Conservation (phyloP, 2,329 filamentous ascomycete genomes). For the Penicillium sp. region DNA sequence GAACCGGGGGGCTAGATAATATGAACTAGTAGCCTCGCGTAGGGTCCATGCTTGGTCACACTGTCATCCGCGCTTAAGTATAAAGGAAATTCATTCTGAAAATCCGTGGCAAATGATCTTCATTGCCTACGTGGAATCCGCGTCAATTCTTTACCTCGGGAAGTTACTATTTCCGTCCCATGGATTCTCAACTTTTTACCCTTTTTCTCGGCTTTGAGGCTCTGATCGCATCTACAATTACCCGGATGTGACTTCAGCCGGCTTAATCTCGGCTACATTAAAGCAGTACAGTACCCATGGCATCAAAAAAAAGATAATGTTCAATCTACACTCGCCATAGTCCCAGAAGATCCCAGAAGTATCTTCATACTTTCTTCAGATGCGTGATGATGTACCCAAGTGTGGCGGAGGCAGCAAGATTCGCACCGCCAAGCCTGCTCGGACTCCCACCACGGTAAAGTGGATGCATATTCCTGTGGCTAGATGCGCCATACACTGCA, state of each 20-base stretch:
- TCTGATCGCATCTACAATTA: constrained; percentile 4
- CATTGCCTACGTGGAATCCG: neutral
- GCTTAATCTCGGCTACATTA: neutral
- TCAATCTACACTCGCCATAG: no score
- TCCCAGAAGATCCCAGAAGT: no score
- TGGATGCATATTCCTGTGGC: neutral
- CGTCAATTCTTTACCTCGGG: neutral
- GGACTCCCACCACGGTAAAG: neutral
- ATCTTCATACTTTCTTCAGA: neutral
- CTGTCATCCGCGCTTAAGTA: neutral
- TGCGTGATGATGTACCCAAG: neutral
- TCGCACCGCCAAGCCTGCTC: constrained; percentile 1
- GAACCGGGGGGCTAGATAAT: neutral
- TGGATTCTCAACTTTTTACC: neutral
- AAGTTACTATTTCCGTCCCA: neutral
- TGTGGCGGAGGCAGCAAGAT: constrained; percentile 7
- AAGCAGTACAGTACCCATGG: no score
- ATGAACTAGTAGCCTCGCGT: constrained; percentile 4
- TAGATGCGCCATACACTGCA: neutral
- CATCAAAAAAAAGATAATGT: no score
- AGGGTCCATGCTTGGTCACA: constrained; percentile 3
- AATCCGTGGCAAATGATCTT: neutral
- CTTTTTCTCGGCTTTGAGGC: constrained; percentile 3
- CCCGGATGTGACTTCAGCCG: neutral
- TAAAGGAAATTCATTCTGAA: neutral